Base-by-base conservation (phyloP, 495 filamentous ascomycete genomes). In the Aspergillus coremiiformis region DNA sequence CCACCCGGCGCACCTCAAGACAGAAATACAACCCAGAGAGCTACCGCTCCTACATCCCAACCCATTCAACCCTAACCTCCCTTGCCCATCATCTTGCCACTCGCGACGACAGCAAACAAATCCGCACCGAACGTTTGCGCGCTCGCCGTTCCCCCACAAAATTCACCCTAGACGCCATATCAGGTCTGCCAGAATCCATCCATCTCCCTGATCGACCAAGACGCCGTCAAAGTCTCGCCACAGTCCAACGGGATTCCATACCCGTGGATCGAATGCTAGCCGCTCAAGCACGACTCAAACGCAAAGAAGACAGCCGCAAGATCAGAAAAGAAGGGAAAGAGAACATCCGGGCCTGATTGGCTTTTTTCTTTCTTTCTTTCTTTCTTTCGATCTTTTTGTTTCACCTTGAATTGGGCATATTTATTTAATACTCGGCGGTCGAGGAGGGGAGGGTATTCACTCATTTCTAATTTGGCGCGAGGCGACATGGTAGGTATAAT, bases 271-370 rank as follows among this genome's bases (percentile, higher is more conserved):
- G 85, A 29, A 66, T 69, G 24, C 76, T 79, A 14, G 84, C 84
- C 6, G 86, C 86, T 3, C 75, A 78, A 55, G 82, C 80, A 23
- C 72, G 85, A 24, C 66, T 89, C 11, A 78, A 81, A 61, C 72
- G 74, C 60, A 81, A 71, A 55, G 63, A 66, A 12, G 65, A 73
- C 41, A 72, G 65, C 47, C 67, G 63, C 47, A 64, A 61, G 45
- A 29, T 21, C 19, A 64, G 53, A 53, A 55, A 62, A 23, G 51
- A 58, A 27, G 68, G 69, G 32, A 67, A 66, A 52, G 65, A 66
- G 51, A 71, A 69, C 51, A 43, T 64, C n/a, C 53, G 50, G 19
- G 29, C 49, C 23, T 48, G 44, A 23, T 20, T 12, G 20, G 22
- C 20, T 46, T 19, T 45, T 39, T 39, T 27, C 9, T 26, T 46